These are phyloP conservation scores for Leccinum longicurvipes DNA, from an alignment of 768 basidiomycete species.

Conservation along the genomic window DNA sequence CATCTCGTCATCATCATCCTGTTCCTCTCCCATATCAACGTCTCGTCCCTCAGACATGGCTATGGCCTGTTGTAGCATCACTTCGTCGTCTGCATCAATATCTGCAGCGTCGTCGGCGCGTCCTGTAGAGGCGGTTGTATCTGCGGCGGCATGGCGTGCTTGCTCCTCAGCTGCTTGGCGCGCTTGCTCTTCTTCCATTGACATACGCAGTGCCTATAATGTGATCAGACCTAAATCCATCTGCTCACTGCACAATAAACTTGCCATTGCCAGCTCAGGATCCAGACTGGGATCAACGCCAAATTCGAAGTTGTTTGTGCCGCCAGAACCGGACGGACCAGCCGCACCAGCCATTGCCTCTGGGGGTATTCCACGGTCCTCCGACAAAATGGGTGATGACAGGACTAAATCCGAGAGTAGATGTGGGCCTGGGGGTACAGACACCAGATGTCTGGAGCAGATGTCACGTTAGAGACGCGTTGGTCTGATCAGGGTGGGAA, in stretches of 20 bases:
- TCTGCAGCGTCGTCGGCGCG: conserved; percentile 35
- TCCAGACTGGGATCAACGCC: conserved; percentile 94
- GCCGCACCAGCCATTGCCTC: conserved; percentile 51
- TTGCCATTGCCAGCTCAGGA: conserved; percentile 94
- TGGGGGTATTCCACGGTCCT: conserved; percentile 72
- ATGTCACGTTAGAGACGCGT: not conserved
- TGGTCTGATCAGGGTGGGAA: not conserved
- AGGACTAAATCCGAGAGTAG: conserved; percentile 82
- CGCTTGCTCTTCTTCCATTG: conserved; percentile 91
- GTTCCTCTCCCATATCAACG: conserved; percentile 45
- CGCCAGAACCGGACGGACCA: conserved; percentile 46
- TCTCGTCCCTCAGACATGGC: conserved; percentile 65
- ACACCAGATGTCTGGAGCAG: conserved; percentile 67
- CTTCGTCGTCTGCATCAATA: conserved; percentile 74
- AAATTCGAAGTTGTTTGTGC: conserved; percentile 69
- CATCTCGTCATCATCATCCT: conserved; percentile 64
- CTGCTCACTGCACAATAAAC: conserved; percentile 15
- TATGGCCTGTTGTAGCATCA: conserved; percentile 71
- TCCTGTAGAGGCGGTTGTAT: conserved; percentile 22
- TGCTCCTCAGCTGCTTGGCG: conserved; percentile 55
- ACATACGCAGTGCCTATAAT: conserved; percentile 88
- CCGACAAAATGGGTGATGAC: conserved; percentile 77
- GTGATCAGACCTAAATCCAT: not conserved
- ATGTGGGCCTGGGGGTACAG: conserved; percentile 71
- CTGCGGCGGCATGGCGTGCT: conserved; percentile 26